Conservation (phyloP, 257 asterid species). For the Solanum infundibuliforme region DNA sequence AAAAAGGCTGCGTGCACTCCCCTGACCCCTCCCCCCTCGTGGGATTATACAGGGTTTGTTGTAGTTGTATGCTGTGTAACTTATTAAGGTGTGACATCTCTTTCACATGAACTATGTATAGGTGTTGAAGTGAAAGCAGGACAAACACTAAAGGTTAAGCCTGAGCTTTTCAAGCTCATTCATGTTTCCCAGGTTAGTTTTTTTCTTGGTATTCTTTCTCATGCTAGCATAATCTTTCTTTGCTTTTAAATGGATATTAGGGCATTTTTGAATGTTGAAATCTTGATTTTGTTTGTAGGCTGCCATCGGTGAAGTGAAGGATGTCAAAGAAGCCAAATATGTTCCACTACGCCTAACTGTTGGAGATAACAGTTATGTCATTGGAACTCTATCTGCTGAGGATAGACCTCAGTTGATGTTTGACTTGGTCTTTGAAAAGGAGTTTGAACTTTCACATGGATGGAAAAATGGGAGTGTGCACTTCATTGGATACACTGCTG, state of each 20-base stretch:
- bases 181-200: constrained; percentile 67
- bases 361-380: constrained; percentile 17
- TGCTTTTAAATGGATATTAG: background rate
- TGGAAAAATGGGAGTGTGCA: constrained; percentile 53
- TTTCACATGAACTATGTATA: constrained; percentile 1
- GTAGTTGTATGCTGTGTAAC: background rate
- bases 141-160: constrained; percentile 27
- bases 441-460: constrained; percentile 77
- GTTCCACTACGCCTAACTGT: constrained; percentile 38
- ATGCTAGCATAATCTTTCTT: background rate
- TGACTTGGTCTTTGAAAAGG: constrained; percentile 56
- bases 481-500: constrained; percentile 45
- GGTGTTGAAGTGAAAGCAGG: constrained; percentile 75
- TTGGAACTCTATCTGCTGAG: constrained; percentile 49
- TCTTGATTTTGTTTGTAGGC: constrained; percentile 24
- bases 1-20: background rate
- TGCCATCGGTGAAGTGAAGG: constrained; percentile 57
- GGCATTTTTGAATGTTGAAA: background rate
- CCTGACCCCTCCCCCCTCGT: background rate
- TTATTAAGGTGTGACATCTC: background rate
- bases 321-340: constrained; percentile 24
- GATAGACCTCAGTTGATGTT: constrained; percentile 44
- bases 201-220: background rate
- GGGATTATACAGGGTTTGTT: background rate
- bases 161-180: constrained; percentile 27